A percentile compares a stretch with the other conserved stretches of the same genome.
Conservation (phyloP, 306 rosid species). For the Senna tora region DNA sequence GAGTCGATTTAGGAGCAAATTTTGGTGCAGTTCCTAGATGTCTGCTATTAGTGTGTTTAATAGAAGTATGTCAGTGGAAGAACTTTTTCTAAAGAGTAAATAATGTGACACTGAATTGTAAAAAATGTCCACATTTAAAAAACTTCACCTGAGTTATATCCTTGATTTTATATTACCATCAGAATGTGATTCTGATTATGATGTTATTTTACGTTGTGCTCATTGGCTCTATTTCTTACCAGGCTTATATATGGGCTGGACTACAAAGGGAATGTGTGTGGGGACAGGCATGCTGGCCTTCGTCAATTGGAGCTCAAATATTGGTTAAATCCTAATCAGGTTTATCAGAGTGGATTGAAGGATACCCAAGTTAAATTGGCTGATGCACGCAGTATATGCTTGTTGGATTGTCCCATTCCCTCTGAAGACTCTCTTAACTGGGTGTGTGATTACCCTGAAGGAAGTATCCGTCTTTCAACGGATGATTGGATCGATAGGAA, state of each 20-base stretch:
- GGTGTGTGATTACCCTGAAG: conserved; percentile 98
- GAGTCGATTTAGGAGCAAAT: conserved; percentile 5
- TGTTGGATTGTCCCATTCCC: conserved; percentile 81
- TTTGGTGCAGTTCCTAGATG: background rate
- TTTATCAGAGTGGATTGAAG: conserved; percentile 86
- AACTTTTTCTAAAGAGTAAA: too few species aligned
- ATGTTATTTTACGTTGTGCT: conserved; percentile 30
- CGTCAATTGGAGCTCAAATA: conserved; percentile 76
- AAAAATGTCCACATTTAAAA: background rate
- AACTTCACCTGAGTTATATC: background rate
- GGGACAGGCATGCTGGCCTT: conserved; percentile 85
- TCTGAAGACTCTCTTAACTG: conserved; percentile 80
- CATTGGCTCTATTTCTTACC: conserved; percentile 34
- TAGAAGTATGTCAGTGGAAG: too few species aligned
- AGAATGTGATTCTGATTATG: conserved; percentile 17
- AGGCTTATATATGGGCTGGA: conserved; percentile 97
- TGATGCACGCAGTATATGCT: conserved; percentile 84
- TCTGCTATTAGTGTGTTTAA: background rate
- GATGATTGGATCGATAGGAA: conserved; percentile 75
- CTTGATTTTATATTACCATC: background rate
- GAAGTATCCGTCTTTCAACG: conserved; percentile 70
- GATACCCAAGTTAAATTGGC: conserved; percentile 66
- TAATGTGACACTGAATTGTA: too few species aligned
- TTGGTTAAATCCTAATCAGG: conserved; percentile 94
- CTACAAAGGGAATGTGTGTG: conserved; percentile 93